A percentile compares a stretch with the other conserved stretches of the same genome.
These are phyloP conservation scores for Pseudogymnoascus sp. DNA, from an alignment of 2,329 filamentous ascomycete genomes.

Conservation along the genomic window DNA sequence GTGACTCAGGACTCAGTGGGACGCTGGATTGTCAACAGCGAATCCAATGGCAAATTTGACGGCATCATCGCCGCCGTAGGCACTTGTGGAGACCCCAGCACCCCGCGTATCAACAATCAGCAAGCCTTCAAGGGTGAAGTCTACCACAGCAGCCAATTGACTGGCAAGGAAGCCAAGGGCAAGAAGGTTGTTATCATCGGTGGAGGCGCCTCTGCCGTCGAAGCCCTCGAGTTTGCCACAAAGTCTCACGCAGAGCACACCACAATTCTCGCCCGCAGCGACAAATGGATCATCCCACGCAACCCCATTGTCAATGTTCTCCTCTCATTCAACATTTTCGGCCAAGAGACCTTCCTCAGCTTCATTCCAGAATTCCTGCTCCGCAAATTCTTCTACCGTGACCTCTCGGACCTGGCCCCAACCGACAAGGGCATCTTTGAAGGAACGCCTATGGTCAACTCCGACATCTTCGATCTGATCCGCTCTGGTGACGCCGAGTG, in stretches of 20 bases:
- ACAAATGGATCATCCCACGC: constrained; percentile 82
- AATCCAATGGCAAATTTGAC: constrained; percentile 63
- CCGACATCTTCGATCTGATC: constrained; percentile 67
- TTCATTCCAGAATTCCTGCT: constrained; percentile 72
- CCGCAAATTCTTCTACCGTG: constrained; percentile 72
- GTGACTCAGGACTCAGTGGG: constrained; percentile 60
- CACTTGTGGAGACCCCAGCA: constrained; percentile 70
- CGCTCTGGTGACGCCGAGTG: constrained; percentile 64
- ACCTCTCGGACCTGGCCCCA: constrained; percentile 65
- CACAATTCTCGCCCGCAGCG: constrained; percentile 64
- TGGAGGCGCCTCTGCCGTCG: constrained; percentile 71
- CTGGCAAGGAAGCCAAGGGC: constrained; percentile 60
- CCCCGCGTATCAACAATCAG: constrained; percentile 61
- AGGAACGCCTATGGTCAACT: constrained; percentile 82
- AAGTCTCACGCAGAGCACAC: constrained; percentile 57
- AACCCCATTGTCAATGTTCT: constrained; percentile 67
- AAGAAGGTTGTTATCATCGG: constrained; percentile 72
- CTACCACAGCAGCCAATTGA: constrained; percentile 67
- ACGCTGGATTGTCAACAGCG: constrained; percentile 70
- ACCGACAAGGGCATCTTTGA: constrained; percentile 66
- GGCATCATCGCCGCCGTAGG: constrained; percentile 71
- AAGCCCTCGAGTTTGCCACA: constrained; percentile 72
- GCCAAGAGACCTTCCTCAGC: constrained; percentile 64
- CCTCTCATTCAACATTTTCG: constrained; percentile 69
- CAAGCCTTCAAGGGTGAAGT: constrained; percentile 63